Base-by-base conservation (phyloP, 2,329 filamentous ascomycete species). In the Beauveria varroae region DNA sequence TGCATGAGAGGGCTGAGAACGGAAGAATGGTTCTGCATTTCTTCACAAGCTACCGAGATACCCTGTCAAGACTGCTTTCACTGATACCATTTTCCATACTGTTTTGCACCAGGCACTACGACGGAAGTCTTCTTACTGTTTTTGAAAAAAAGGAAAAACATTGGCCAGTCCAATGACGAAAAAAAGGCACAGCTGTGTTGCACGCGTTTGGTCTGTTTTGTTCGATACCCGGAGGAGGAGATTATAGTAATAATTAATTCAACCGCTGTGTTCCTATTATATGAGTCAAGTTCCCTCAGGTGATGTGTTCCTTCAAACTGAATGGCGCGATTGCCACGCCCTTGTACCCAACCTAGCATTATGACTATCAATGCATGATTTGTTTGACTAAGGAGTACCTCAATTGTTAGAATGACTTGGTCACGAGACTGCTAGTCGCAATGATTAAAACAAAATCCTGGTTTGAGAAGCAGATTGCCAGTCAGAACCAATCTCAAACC, bases 1-100 rank as follows among this genome's bases (percentile, higher is more conserved):
- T 67, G 69, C 68, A 71, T 72, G 71, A 70, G 72, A 73, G 74
- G 76, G 76, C 75, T 75, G 70, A 76, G 78, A 74, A 77, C 74
- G 78, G 76, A 74, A 72, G 73, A 73, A 76, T 68, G 70, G 78
- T 77, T 79, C 76, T 81, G 80, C 79, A 81, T 82, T 81, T 81
- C 70, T 74, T 75, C 71, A 71, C 71, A 74, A 75, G 74, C 76
- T 75, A 75, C 74, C 76, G 76, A 80, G 79, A 81, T 81, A 81
- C 79, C 79, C 79, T 77, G 75, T 78, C 75, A 73, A 79, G 75
- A 78, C 76, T 79, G 76, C 74, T 75, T 76, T 75, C 71, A 71
- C 69, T 74, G 73, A 75, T 75, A 75, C 73, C 73, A 74, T 67
- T 73, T 73, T 74, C 66, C 66, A 72, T 70, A 70, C 66, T 68